Evolutionary conservation across 306 rosid genomes (phyloP).

Genomic region (Calophaca sinica): DNA sequence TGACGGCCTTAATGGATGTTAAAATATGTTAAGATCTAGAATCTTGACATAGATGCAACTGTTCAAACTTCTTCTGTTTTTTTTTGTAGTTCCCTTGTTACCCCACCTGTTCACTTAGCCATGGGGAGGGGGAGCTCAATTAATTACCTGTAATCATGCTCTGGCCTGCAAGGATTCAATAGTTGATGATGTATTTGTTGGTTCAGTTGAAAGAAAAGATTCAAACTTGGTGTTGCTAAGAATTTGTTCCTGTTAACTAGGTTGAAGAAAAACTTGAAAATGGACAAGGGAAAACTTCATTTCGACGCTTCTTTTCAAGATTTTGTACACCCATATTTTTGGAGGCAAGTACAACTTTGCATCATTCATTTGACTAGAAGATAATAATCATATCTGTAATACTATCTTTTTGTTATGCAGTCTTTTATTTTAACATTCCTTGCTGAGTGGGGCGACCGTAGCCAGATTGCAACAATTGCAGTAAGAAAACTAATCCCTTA

Average conservation of each 20-base stretch:
- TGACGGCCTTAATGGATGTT: too few relatives aligned
- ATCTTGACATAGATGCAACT: conserved; percentile 33
- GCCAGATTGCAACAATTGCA: conserved; percentile 99
- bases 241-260: conserved; percentile 55
- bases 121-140: conserved; percentile 19
- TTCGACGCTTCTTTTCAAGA: conserved; percentile 87
- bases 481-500: conserved; percentile 58
- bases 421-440: conserved; percentile 91
- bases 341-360: conserved; percentile 65
- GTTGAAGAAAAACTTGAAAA: conserved; percentile 97
- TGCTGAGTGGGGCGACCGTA: conserved; percentile 99
- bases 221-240: conserved; percentile 38
- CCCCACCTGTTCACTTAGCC: conserved; percentile 25
- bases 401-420: conserved; percentile 55
- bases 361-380: conserved; percentile 16
- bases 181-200: conserved; percentile 27
- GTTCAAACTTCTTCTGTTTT: conserved; percentile 19
- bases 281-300: conserved; percentile 89
- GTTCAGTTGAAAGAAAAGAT: conserved; percentile 29
- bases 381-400: conserved; percentile 37
- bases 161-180: conserved; percentile 21
- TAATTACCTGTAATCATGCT: conserved; percentile 16
- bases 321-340: conserved; percentile 97
- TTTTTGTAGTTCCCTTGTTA: conserved; percentile 13
- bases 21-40: background rate